These are phyloP conservation scores for Beauveria brongniartii DNA, from an alignment of 2,329 filamentous ascomycete species.

Conservation along the genomic window DNA sequence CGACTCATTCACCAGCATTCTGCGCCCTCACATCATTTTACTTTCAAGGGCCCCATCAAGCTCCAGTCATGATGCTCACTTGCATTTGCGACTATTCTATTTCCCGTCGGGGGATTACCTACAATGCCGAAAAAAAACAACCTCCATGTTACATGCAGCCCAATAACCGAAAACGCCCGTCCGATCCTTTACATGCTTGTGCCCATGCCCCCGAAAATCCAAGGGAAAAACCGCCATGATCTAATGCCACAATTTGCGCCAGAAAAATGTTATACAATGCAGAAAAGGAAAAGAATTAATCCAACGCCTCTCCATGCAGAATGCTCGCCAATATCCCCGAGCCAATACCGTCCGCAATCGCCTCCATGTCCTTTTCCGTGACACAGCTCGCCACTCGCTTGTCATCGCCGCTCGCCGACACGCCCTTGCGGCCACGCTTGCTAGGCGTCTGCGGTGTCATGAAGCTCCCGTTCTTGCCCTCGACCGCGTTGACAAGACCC, in stretches of 20 bases:
- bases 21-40: background rate
- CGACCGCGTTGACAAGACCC: conserved; percentile 65
- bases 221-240: background rate
- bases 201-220: background rate
- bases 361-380: conserved; percentile 69
- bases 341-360: conserved; percentile 56
- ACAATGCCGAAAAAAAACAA: background rate
- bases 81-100: background rate
- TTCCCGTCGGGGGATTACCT: conserved; percentile 1
- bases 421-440: conserved; percentile 56
- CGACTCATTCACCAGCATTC: background rate
- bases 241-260: background rate
- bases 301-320: conserved; percentile 51
- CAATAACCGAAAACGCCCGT: background rate
- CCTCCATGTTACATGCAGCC: background rate
- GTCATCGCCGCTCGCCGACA: conserved; percentile 56
- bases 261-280: background rate
- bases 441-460: conserved; percentile 60
- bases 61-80: background rate
- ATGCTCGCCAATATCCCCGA: conserved; percentile 55
- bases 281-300: conserved; percentile 24
- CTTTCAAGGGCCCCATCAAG: background rate
- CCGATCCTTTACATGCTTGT: background rate
- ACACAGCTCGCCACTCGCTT: conserved; percentile 71
- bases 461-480: conserved; percentile 62